A percentile compares a stretch with the other conserved stretches of the same genome.
Evolutionary conservation across 2,329 filamentous ascomycete species (phyloP).

Genomic region (Colletotrichum abscissum): DNA sequence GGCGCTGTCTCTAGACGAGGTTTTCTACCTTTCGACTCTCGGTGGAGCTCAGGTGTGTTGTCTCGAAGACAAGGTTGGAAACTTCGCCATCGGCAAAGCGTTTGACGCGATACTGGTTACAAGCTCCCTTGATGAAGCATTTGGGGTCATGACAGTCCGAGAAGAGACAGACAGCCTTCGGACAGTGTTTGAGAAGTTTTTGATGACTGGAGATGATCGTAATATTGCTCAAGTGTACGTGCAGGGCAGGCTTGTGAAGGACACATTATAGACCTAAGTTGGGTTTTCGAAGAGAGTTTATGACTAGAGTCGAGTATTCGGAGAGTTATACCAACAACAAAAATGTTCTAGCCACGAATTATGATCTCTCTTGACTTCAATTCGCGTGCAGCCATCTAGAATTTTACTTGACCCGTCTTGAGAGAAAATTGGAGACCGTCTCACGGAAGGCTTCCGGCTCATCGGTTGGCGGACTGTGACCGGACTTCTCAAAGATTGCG

Average conservation of each 20-base stretch:
- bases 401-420: background rate
- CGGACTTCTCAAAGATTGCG: slow-evolving; percentile 39
- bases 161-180: slow-evolving; percentile 59
- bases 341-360: no score
- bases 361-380: no score
- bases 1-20: slow-evolving; percentile 60
- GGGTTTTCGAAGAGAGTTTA: background rate
- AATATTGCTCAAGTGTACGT: slow-evolving; percentile 69
- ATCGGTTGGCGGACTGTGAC: slow-evolving; percentile 38
- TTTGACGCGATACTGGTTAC: slow-evolving; percentile 68
- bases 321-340: no score
- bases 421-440: slow-evolving; percentile 25
- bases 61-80: slow-evolving; percentile 64
- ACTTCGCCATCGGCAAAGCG: slow-evolving; percentile 68
- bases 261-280: background rate
- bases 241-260: slow-evolving; percentile 47
- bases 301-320: no score
- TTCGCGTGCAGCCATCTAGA: no score
- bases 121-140: slow-evolving; percentile 44
- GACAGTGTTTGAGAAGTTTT: slow-evolving; percentile 69
- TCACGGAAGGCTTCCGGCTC: slow-evolving; percentile 38
- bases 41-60: slow-evolving; percentile 70
- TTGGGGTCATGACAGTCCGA: slow-evolving; percentile 62
- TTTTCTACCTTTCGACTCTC: slow-evolving; percentile 70
- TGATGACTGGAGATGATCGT: slow-evolving; percentile 74